Base-by-base conservation (phyloP, 2,329 filamentous ascomycete species). In the Penicillium sp. region DNA sequence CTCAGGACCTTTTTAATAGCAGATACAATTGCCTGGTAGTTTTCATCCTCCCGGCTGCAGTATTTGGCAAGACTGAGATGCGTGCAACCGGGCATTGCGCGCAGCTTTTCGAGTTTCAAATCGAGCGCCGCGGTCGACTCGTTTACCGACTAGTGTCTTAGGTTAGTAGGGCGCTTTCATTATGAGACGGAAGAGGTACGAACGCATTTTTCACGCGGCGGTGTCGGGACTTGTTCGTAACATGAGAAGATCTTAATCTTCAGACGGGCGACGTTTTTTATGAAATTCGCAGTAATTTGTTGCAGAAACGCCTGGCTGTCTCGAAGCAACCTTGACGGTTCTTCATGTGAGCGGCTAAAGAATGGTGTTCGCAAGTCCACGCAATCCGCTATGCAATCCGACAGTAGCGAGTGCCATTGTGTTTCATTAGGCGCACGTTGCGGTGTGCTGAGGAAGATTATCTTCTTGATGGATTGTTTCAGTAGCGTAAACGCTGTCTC, bases 181-280 rank as follows among this genome's bases (percentile, higher is more conserved):
- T 11, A 38, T 11, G 13, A 9, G 31, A 7, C 35, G 11, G 11
- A 15, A 41, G 2, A 3, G 26, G n/a, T 2, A 45, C 38, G 41
- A 44, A 54, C 51, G 9, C 50, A 52, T 7, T 15, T 17, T 6
- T 54, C 35, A 21, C 7, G 19, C 19, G 31, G 35, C 9, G 13
- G 19, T 15, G 23, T 45, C 19, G 38, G 21, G 13, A 45, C 4
- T 1, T 45, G 31, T n/a, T 54, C 51, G 17, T 54, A 54, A 21
- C 51, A 54, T 8, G 51, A 26, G 9, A 44, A n/a, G 7, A 54
- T 45, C 51, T 44, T 54, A 15, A 54, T 23, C 8, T 54, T 54
- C n/a, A 44, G 21, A 2, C 21, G 13, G 11, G 29, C 19, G 3
- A 38, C 51, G 13, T 29, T 17, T n/a, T 45, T 30, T 31, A 17